Conservation (phyloP, 192 early-diverging fungal genomes). For the Gigaspora rosea region DNA sequence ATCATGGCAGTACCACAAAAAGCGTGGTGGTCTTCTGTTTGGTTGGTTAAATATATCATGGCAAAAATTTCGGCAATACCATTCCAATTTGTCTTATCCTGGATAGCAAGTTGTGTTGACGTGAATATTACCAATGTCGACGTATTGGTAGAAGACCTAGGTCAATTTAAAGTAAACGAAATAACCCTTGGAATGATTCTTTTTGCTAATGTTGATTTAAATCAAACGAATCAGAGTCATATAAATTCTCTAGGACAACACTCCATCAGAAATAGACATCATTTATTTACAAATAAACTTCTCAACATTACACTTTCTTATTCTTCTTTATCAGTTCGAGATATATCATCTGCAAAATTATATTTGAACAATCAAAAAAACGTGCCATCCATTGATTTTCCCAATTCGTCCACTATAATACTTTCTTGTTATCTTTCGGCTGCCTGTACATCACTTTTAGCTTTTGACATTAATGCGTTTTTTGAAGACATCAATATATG, state of each 20-base stretch:
- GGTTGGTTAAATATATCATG: slow-evolving; percentile 40
- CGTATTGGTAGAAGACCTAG: slow-evolving; percentile 30
- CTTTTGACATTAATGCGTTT: slow-evolving; percentile 33
- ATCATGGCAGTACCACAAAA: slow-evolving; percentile 31
- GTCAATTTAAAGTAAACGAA: slow-evolving; percentile 26
- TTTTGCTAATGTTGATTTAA: slow-evolving; percentile 34
- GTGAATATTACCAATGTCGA: slow-evolving; percentile 33
- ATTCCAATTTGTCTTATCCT: slow-evolving; percentile 45
- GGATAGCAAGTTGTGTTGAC: slow-evolving; percentile 44
- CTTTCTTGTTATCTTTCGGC: slow-evolving; percentile 46
- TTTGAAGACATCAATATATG: slow-evolving; percentile 24
- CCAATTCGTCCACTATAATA: slow-evolving; percentile 25
- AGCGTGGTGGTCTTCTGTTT: slow-evolving; percentile 52
- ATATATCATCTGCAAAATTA: slow-evolving; percentile 34
- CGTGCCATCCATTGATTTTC: slow-evolving; percentile 26
- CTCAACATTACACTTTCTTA: slow-evolving; percentile 36
- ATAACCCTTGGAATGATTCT: slow-evolving; percentile 34
- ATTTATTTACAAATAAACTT: slow-evolving; percentile 49
- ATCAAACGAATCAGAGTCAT: background rate
- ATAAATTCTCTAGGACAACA: slow-evolving; percentile 32
- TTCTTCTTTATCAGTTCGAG: slow-evolving; percentile 13
- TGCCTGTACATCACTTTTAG: slow-evolving; percentile 42
- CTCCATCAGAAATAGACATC: slow-evolving; percentile 41
- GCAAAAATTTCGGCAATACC: slow-evolving; percentile 44
- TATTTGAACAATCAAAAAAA: background rate